These are phyloP conservation scores for Sordaria brevicollis DNA, from an alignment of 495 filamentous ascomycete species.

Conservation along the genomic window DNA sequence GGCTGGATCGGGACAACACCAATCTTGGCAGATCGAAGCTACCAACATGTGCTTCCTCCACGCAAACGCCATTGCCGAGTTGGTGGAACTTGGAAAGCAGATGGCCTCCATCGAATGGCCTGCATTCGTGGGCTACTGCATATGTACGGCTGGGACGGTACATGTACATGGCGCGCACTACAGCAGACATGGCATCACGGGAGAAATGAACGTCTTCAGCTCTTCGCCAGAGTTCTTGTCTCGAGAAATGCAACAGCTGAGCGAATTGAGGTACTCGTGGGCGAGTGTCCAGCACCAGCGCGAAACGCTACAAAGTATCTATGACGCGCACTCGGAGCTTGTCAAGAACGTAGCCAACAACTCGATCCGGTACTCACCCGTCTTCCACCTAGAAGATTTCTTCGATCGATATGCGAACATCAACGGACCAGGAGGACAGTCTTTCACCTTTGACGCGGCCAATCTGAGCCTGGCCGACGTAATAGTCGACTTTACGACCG, in stretches of 20 bases:
- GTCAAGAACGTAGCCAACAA: constrained; percentile 55
- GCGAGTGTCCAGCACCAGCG: constrained; percentile 69
- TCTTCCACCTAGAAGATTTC: constrained; percentile 79
- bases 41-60: constrained; percentile 81
- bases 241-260: constrained; percentile 67
- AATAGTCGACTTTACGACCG: constrained; percentile 35
- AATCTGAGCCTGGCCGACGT: constrained; percentile 45
- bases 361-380: constrained; percentile 54
- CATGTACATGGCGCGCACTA: constrained; percentile 81
- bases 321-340: constrained; percentile 60
- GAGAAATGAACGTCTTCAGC: constrained; percentile 40
- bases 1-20: constrained; percentile 68
- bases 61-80: constrained; percentile 74
- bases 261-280: constrained; percentile 63
- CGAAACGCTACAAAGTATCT: constrained; percentile 63
- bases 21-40: constrained; percentile 83
- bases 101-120: constrained; percentile 67
- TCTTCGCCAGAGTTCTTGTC: constrained; percentile 60
- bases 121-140: constrained; percentile 70
- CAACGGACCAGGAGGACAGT: constrained; percentile 26
- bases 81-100: constrained; percentile 65
- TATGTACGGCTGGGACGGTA: constrained; percentile 73
- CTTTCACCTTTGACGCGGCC: constrained; percentile 40
- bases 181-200: constrained; percentile 48
- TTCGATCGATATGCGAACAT: constrained; percentile 62